These are phyloP conservation scores for Saxophila tyrrhenica DNA, from an alignment of 495 filamentous ascomycete species.

Conservation along the genomic window DNA sequence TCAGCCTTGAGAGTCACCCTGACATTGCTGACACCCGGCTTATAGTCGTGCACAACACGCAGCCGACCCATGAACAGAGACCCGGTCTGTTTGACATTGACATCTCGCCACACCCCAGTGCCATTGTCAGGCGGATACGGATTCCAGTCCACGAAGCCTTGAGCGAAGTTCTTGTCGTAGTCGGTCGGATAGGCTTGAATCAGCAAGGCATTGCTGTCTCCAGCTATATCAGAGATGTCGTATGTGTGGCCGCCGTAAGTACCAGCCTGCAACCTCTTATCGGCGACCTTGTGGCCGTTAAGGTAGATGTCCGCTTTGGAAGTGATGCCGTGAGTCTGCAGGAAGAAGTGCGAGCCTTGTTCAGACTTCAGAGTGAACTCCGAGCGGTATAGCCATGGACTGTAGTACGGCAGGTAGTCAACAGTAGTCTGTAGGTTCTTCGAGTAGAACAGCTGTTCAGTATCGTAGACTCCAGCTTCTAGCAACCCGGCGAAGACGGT, in stretches of 20 bases:
- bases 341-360: not conserved
- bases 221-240: not conserved
- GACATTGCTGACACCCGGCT: not conserved
- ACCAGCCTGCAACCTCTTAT: not conserved
- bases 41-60: not conserved
- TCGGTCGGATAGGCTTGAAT: not conserved
- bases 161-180: not conserved
- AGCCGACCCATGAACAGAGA: not conserved
- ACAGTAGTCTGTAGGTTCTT: not conserved
- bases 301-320: not conserved
- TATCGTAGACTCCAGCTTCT: not conserved
- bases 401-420: not conserved
- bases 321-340: not conserved
- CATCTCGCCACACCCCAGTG: not conserved
- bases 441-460: not conserved
- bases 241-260: not conserved
- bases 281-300: not conserved
- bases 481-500: not conserved
- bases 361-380: not conserved
- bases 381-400: not conserved
- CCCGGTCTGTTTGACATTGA: not conserved
- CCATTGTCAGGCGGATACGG: not conserved
- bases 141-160: not conserved
- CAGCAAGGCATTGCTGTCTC: not conserved
- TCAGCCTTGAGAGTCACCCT: not conserved